Evolutionary conservation across 345 rosid genomes (phyloP), one percentile per base, ranked within the genome.

Genomic region (Aegle marmelos): DNA sequence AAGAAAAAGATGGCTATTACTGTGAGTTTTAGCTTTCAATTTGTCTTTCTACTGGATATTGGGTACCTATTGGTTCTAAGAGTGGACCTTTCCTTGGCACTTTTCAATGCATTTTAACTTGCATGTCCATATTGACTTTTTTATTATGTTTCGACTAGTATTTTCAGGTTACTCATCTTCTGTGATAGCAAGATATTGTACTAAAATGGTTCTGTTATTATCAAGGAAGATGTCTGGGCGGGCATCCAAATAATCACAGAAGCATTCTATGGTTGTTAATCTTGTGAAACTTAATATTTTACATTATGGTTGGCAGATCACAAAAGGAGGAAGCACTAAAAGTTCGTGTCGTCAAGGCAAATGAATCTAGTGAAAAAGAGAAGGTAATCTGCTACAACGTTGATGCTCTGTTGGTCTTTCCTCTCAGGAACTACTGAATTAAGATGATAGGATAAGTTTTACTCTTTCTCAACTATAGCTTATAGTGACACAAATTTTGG

Each of bases 261-360:
- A 28, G 16, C 25, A 68, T 67, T n/a, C n/a, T 14, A 68, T n/a
- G 72, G 14, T 45, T 57, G 24, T 11, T 16, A 24, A 50, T 16
- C 56, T 68, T 68, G 3, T 68, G 27, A 70, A 4, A 8, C 34
- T 10, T 30, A 53, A 41, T 22, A 9, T 59, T 19, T 74, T 25
- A 48, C 54, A 2, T 39, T 36, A 9, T 79, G 34, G 56, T 71
- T 89, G 67, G 72, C 84, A 91, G 96, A 81, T 61, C 78, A 28
- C 96, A 91, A 79, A 95, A 93, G 76, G 97, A 95, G 79, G 99
- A 95, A 86, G 98, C 99, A 62, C 81, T 92, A 62, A 90, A 90
- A 78, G 96, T 92, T 87, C 91, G 97, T 79, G 92, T 87, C 36
- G 72, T 89, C 79, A 95, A 95, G 89, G 90, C 96, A 77, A 87